Evolutionary conservation across 176 grass and related monocot species (phyloP).

Genomic region (Musa itinerans): DNA sequence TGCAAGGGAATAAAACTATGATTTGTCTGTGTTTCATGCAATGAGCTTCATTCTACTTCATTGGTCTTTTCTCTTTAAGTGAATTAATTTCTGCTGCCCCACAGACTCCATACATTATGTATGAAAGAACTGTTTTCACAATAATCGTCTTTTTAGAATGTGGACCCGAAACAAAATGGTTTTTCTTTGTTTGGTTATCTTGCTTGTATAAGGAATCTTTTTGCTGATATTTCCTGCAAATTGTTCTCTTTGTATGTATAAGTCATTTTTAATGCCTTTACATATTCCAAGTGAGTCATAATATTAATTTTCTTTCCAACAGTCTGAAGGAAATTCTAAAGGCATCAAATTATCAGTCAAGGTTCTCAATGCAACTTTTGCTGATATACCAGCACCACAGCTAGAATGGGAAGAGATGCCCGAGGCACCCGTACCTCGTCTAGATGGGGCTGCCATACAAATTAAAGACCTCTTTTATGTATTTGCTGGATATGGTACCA

Average conservation of each 20-base stretch:
- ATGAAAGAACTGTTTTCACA: too few species aligned
- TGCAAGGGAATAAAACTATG: too few species aligned
- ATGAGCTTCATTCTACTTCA: too few species aligned
- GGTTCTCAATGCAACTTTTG: constrained; percentile 61
- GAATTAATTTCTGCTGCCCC: too few species aligned
- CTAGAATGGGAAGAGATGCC: constrained; percentile 78
- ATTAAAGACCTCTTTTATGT: constrained; percentile 65
- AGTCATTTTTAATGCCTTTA: neutral
- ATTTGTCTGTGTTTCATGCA: too few species aligned
- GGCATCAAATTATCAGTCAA: neutral
- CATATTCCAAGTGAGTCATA: neutral
- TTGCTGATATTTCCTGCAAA: neutral
- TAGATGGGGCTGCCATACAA: constrained; percentile 63
- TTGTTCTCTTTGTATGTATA: neutral
- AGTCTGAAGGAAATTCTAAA: constrained; percentile 28
- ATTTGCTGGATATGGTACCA: constrained; percentile 62
- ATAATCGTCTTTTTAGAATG: neutral
- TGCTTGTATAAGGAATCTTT: neutral
- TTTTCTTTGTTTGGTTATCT: neutral
- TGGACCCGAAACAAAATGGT: neutral
- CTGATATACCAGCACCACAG: constrained; percentile 47
- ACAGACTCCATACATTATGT: too few species aligned
- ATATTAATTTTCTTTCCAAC: constrained; percentile 4
- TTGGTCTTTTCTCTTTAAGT: too few species aligned
- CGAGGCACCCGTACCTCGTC: constrained; percentile 63